Conservation (phyloP, 108 stramenopile species). For the Fragilariopsis cylindrus region DNA sequence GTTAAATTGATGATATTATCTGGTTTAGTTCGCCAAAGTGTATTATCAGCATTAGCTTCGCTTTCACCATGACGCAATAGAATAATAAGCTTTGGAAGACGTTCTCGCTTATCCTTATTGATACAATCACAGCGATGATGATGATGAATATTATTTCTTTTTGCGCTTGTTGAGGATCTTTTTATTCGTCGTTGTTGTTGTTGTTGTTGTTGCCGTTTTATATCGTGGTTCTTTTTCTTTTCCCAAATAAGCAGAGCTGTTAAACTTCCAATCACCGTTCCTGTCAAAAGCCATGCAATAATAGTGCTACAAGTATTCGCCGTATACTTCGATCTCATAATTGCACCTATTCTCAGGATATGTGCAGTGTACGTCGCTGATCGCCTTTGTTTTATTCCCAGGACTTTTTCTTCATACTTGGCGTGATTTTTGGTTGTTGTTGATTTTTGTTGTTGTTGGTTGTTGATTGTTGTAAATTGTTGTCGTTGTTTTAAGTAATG, state of each 20-base stretch:
- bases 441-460: too few relatives aligned
- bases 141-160: not conserved
- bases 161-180: not conserved
- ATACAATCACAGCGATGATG: not conserved
- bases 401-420: too few relatives aligned
- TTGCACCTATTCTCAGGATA: too few relatives aligned
- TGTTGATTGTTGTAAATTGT: too few relatives aligned
- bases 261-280: conserved; percentile 5
- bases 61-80: conserved; percentile 48
- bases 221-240: conserved; percentile 1
- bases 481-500: too few relatives aligned
- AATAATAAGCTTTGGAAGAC: conserved; percentile 38
- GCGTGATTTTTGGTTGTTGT: too few relatives aligned
- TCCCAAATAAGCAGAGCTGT: conserved; percentile 3
- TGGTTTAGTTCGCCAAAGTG: conserved; percentile 33
- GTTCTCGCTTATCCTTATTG: conserved; percentile 2
- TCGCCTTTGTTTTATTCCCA: too few relatives aligned
- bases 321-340: too few relatives aligned
- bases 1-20: conserved; percentile 52
- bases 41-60: conserved; percentile 39
- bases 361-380: too few relatives aligned
- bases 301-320: not conserved
- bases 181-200: not conserved
- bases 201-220: not conserved
- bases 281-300: not conserved